phyloP scores from a whole-genome alignment of 306 rosid species.

The Prunus mume region DNA sequence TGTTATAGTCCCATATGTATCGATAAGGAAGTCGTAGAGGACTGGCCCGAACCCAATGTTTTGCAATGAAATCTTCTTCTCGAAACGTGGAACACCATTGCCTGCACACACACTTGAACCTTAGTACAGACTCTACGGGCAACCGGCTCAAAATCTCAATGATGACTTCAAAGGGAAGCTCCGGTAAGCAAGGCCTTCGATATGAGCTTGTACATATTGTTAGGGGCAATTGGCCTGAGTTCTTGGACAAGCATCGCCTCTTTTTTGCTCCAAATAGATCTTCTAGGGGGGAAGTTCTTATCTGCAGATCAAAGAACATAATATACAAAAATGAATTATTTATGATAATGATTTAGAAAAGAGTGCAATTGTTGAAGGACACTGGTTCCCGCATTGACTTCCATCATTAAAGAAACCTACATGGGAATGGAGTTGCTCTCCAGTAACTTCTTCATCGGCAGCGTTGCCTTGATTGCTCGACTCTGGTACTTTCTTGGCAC shows the following conservation, averaged over 20 bases:
- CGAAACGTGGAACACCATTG: neutral
- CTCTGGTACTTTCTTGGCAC: neutral
- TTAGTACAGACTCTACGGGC: neutral
- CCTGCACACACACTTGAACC: neutral
- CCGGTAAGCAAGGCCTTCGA: neutral
- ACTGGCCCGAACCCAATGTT: neutral
- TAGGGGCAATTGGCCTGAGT: neutral
- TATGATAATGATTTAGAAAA: no score
- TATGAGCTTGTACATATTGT: neutral
- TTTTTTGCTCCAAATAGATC: neutral
- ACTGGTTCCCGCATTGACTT: no score
- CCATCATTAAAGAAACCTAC: no score
- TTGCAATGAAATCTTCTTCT: neutral
- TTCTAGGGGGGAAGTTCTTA: no score
- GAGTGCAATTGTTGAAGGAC: no score
- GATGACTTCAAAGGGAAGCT: neutral
- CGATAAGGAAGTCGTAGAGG: neutral
- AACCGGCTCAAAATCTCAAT: conserved; percentile 2
- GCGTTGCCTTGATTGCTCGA: no score
- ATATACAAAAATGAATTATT: no score
- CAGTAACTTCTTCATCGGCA: no score
- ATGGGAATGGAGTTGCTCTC: no score
- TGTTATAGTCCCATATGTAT: neutral
- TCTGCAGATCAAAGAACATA: neutral
- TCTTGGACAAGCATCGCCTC: neutral